phyloP scores from a whole-genome alignment of 2,329 filamentous ascomycete species.

The Fusarium sp. region DNA sequence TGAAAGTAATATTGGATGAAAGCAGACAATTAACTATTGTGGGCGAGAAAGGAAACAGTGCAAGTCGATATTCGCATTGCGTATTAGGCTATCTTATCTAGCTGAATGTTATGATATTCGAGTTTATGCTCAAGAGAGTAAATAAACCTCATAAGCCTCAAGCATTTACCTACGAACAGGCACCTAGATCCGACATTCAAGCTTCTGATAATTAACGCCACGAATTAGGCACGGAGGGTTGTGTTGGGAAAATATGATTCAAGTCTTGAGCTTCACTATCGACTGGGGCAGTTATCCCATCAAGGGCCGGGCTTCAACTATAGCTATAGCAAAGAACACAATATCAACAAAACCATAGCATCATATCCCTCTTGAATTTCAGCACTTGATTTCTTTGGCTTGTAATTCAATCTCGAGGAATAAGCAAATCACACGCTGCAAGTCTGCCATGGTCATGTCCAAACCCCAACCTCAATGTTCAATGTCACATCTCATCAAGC shows the following conservation, averaged over 20 bases:
- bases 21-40: too few species aligned
- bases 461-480: neutral
- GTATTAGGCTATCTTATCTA: too few species aligned
- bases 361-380: neutral
- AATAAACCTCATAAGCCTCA: neutral
- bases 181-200: neutral
- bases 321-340: too few species aligned
- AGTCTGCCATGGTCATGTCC: neutral
- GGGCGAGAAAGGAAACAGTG: too few species aligned
- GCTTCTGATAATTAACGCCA: neutral
- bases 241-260: neutral
- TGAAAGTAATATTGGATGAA: too few species aligned
- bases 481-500: neutral
- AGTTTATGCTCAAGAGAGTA: neutral
- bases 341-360: too few species aligned
- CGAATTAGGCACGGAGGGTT: neutral
- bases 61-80: too few species aligned
- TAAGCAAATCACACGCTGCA: neutral
- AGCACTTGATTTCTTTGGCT: neutral
- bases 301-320: too few species aligned
- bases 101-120: neutral
- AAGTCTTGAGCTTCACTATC: neutral
- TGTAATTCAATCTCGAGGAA: neutral
- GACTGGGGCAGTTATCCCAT: too few species aligned
- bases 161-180: neutral